These are phyloP conservation scores for Debaryomyces sp. DNA, from an alignment of 1,139 yeast species.

Conservation along the genomic window DNA sequence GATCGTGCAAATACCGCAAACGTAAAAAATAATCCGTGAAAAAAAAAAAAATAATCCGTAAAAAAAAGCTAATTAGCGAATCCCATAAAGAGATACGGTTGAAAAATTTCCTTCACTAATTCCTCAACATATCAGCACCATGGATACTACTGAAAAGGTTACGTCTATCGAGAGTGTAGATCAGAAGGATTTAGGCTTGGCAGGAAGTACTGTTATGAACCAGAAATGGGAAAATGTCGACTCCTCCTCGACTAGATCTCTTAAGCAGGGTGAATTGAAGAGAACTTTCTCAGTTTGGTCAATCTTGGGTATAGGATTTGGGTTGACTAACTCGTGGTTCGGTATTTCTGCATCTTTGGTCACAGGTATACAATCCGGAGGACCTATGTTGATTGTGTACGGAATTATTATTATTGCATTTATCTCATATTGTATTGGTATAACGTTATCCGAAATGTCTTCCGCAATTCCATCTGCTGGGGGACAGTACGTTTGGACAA, in stretches of 20 bases:
- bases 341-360: constrained; percentile 67
- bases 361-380: constrained; percentile 67
- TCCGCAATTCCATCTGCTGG: constrained; percentile 60
- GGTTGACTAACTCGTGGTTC: constrained; percentile 71
- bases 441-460: constrained; percentile 51
- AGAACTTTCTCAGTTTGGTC: constrained; percentile 57
- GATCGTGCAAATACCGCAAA: not conserved
- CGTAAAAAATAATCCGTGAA: not conserved
- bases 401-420: constrained; percentile 66
- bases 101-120: not conserved
- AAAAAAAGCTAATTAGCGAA: not conserved
- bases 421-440: constrained; percentile 42
- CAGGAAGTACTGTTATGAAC: not conserved
- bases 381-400: constrained; percentile 67
- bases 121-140: not conserved
- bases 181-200: not conserved
- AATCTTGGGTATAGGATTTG: constrained; percentile 67
- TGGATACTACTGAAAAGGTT: constrained; percentile 2
- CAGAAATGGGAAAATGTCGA: constrained; percentile 4
- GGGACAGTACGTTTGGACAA: constrained; percentile 64
- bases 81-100: not conserved
- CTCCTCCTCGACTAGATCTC: constrained; percentile 5
- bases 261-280: constrained; percentile 36
- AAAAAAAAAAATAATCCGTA: not conserved
- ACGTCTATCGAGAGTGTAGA: not conserved